Evolutionary conservation across 441 rosid species (phyloP).

Genomic region (Adansonia gregorii): DNA sequence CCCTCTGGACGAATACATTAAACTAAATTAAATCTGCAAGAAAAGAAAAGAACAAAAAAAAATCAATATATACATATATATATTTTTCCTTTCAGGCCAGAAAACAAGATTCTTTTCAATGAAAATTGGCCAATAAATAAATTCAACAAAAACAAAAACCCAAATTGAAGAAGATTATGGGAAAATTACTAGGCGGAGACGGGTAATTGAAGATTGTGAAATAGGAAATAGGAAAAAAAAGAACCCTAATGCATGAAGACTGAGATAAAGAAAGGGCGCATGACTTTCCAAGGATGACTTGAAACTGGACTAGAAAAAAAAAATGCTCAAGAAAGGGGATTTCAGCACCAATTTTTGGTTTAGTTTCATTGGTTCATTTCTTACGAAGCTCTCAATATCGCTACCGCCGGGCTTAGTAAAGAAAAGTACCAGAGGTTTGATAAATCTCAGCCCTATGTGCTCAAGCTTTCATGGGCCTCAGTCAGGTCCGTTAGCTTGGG

Average conservation of each 20-base stretch:
- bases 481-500: not conserved
- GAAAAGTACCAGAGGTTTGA: not conserved
- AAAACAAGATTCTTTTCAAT: not conserved
- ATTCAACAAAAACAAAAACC: not conserved
- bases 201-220: not conserved
- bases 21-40: conserved; percentile 21
- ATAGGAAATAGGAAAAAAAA: not conserved
- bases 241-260: conserved; percentile 21
- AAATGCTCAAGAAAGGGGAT: not conserved
- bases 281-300: not conserved
- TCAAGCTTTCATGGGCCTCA: not conserved
- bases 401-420: not conserved
- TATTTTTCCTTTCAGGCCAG: not conserved
- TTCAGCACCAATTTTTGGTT: not conserved
- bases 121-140: not conserved
- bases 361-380: not conserved
- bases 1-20: conserved; percentile 78
- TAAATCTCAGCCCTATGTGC: not conserved
- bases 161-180: not conserved
- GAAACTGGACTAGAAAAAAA: not conserved
- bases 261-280: not conserved
- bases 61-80: too few species aligned
- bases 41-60: not conserved
- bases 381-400: not conserved
- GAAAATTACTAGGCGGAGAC: not conserved